Evolutionary conservation across 176 grass and related monocot species (phyloP).

Genomic region (Carex pumila): DNA sequence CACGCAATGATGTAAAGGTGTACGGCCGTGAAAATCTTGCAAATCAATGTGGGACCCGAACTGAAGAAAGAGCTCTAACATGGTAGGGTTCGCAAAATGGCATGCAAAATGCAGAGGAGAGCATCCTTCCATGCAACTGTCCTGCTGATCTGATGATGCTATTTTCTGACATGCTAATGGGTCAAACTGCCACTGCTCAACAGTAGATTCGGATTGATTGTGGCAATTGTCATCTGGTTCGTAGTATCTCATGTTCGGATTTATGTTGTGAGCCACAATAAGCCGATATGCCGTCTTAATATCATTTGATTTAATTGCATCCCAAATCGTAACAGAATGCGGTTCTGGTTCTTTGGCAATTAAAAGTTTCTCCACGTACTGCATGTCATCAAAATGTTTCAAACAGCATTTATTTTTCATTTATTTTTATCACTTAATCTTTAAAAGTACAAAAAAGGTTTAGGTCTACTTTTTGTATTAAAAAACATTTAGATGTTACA

Average conservation of each 20-base stretch:
- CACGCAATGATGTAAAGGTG: conserved; percentile 84
- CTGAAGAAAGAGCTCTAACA: conserved; percentile 76
- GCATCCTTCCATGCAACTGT: conserved; percentile 81
- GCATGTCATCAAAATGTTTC: conserved; percentile 30
- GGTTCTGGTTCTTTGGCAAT: conserved; percentile 47
- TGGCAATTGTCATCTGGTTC: conserved; percentile 46
- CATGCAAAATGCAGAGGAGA: conserved; percentile 72
- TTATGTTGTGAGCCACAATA: conserved; percentile 46
- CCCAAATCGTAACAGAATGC: conserved; percentile 47
- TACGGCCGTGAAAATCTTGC: conserved; percentile 84
- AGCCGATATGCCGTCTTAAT: conserved; percentile 54
- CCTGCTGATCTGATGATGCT: conserved; percentile 36
- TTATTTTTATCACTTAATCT: neutral
- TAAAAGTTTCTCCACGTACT: conserved; percentile 88
- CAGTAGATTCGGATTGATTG: conserved; percentile 29
- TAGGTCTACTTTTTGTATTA: neutral
- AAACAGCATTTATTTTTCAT: neutral
- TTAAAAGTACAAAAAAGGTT: neutral
- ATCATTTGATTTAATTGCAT: conserved; percentile 73
- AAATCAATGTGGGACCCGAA: conserved; percentile 84
- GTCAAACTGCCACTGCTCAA: conserved; percentile 49
- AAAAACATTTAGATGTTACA: neutral
- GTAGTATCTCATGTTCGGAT: conserved; percentile 59
- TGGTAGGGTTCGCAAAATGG: conserved; percentile 42
- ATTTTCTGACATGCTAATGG: conserved; percentile 62